phyloP scores from a whole-genome alignment of 805 yeast genomes.

The Yarrowia sp. region DNA sequence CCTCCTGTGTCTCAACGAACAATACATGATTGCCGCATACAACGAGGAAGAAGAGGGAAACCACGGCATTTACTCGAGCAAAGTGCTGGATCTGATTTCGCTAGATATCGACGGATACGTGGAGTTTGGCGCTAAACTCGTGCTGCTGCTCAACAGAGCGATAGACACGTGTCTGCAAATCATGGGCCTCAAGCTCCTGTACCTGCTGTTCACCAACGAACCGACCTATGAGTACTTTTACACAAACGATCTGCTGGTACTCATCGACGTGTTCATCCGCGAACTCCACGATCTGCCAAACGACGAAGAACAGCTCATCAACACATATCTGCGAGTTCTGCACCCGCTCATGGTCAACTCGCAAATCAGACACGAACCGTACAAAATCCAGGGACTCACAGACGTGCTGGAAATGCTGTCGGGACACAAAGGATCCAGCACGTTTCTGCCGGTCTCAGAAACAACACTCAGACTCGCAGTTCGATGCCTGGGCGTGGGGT shows the following conservation, averaged over 20 bases:
- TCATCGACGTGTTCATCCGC: conserved; percentile 81
- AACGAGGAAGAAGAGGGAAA: conserved; percentile 29
- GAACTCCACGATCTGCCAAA: conserved; percentile 75
- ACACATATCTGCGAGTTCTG: conserved; percentile 75
- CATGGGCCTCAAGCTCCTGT: conserved; percentile 78
- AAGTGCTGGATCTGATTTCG: conserved; percentile 63
- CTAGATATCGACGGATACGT: conserved; percentile 55
- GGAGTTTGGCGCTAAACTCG: conserved; percentile 69
- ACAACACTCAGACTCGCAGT: conserved; percentile 46
- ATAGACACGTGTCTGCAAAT: conserved; percentile 74
- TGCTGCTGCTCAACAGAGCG: conserved; percentile 77
- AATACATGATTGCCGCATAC: conserved; percentile 65
- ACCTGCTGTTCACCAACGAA: conserved; percentile 72
- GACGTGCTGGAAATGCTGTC: conserved; percentile 59
- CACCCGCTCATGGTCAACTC: conserved; percentile 73
- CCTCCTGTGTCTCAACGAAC: conserved; percentile 81
- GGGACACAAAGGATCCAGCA: conserved; percentile 38
- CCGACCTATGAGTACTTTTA: conserved; percentile 73
- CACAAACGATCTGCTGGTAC: conserved; percentile 81
- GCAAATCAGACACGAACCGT: conserved; percentile 62
- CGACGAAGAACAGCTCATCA: conserved; percentile 64
- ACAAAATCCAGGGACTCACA: conserved; percentile 63
- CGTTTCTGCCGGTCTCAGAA: conserved; percentile 41
- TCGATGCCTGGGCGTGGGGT: conserved; percentile 45
- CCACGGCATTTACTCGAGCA: conserved; percentile 49